Percentiles rank a stretch among this genome's conserved stretches.
These are phyloP conservation scores for Sugiyamaella japonica DNA, from an alignment of 1,139 yeast species.

Conservation along the genomic window DNA sequence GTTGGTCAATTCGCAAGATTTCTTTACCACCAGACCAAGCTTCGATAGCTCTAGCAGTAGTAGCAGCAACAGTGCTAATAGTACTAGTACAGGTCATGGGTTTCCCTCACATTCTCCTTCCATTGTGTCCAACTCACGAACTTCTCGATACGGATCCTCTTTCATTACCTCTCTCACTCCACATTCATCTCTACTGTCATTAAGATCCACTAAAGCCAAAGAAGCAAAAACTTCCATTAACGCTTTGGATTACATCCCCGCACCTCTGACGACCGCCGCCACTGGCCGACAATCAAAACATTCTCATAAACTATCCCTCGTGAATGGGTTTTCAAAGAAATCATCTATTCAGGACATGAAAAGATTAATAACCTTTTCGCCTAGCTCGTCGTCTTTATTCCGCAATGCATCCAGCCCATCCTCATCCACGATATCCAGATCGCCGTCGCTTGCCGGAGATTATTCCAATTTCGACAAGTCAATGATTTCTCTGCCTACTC, in stretches of 20 bases:
- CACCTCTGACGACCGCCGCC: neutral
- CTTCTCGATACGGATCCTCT: constrained; percentile 24
- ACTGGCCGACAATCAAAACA: constrained; percentile 7
- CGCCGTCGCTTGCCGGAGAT: constrained; percentile 13
- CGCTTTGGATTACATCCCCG: neutral
- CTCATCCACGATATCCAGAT: constrained; percentile 17
- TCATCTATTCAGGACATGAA: constrained; percentile 26
- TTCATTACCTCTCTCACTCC: constrained; percentile 25
- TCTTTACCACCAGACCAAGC: constrained; percentile 25
- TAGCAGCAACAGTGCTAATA: constrained; percentile 15
- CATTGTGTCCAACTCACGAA: neutral
- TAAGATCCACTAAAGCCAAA: constrained; percentile 19
- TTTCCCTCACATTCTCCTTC: neutral
- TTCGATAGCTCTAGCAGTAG: constrained; percentile 18
- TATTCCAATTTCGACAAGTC: constrained; percentile 32
- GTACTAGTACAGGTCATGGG: constrained; percentile 14
- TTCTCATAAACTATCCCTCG: constrained; percentile 19
- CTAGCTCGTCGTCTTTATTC: constrained; percentile 19
- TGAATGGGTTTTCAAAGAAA: constrained; percentile 18
- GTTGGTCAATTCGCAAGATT: constrained; percentile 30
- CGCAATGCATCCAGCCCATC: constrained; percentile 15
- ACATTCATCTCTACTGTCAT: constrained; percentile 18
- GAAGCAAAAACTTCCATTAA: constrained; percentile 5
- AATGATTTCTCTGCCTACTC: constrained; percentile 59
- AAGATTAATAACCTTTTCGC: constrained; percentile 23